Base-by-base conservation (phyloP, 1,139 yeast species). In the Yamadazyma taylorii region DNA sequence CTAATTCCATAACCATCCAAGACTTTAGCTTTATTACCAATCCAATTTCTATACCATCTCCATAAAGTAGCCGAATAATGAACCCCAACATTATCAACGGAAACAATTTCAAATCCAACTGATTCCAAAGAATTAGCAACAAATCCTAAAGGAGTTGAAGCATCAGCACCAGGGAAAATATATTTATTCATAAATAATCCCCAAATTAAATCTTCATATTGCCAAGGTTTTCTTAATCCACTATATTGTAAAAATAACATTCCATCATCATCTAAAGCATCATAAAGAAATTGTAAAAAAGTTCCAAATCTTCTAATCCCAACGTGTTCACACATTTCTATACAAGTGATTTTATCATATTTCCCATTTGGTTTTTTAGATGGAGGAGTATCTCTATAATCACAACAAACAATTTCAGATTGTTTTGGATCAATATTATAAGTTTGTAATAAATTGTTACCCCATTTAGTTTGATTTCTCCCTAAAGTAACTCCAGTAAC, bases 151-250 rank as follows among this genome's bases (percentile, higher is more conserved):
- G 97, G 96, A 39, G 97, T 89, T 7, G 95, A 86, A 34, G 96
- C 96, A 68, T 88, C 97, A 38, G 96, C 96, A 67, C 96, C 97
- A 33, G 97, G 96, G 88, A 88, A 88, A 59, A 88, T 82, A 69
- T 87, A 88, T 73, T 87, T 88, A 79, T 89, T 88, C 96, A 88
- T 89, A 65, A 88, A 89, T 60, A 89, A 73, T 51, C 97, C 96
- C 97, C 96, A 88, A 64, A 80, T 73, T 56, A 88, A 76, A 62
- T 88, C 97, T 70, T 88, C 96, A 63, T 86, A 88, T 70, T 88
- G 96, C 97, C 96, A 88, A 45, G 78, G 73, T 72, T 88, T 89
- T 71, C 96, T 81, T 54, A 88, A 72, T 40, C 97, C 96, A 38
- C 96, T 92, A 57, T 85, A 85, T 69, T 88, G 97, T 62, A 88